Conservation (phyloP, 169 alveolate genomes). For the Cryptosporidium parvum region DNA sequence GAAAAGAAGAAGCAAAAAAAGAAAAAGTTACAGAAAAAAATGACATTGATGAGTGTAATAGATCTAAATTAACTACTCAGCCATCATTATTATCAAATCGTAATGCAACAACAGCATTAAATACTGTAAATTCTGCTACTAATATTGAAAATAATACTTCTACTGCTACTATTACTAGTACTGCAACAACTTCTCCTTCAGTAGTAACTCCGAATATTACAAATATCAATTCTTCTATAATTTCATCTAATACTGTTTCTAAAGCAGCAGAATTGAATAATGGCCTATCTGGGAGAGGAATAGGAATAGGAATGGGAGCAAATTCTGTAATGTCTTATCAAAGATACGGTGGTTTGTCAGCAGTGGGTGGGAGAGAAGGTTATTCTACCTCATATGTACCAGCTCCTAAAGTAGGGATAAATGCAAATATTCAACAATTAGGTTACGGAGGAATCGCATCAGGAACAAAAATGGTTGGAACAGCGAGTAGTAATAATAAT, state of each 20-base stretch:
- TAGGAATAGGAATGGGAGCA: neutral
- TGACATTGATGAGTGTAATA: neutral
- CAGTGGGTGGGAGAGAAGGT: neutral
- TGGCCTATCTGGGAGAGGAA: neutral
- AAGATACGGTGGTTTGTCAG: neutral
- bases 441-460: neutral
- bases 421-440: neutral
- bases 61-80: neutral
- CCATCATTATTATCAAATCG: neutral
- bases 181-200: neutral
- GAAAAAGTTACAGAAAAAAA: neutral
- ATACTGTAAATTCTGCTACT: neutral
- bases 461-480: neutral
- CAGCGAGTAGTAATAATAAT: neutral
- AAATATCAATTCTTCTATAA: neutral
- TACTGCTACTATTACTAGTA: neutral
- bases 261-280: neutral
- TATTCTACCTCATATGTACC: neutral
- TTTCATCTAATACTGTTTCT: neutral
- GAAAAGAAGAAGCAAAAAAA: neutral
- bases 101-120: neutral
- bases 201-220: neutral
- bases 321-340: neutral
- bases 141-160: neutral
- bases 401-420: neutral